Conservation (phyloP, 495 filamentous ascomycete genomes). For the Polyplosphaeria fusca region DNA sequence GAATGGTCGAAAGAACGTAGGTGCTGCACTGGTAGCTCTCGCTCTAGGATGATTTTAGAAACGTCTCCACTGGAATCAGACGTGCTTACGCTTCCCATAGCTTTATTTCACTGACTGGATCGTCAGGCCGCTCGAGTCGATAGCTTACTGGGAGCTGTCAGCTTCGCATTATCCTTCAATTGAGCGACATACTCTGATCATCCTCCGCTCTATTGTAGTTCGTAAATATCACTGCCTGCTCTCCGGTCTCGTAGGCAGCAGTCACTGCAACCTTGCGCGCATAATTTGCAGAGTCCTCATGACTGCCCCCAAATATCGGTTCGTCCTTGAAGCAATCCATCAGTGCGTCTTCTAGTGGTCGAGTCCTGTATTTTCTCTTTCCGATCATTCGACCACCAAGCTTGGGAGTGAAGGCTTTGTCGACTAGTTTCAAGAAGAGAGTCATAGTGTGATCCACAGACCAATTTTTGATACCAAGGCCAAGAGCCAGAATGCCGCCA, state of each 20-base stretch:
- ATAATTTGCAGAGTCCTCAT: slow-evolving; percentile 31
- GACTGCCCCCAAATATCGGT: slow-evolving; percentile 44
- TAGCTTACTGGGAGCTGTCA: slow-evolving; percentile 37
- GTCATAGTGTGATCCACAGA: slow-evolving; percentile 44
- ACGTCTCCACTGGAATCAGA: too few relatives aligned
- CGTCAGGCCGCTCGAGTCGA: slow-evolving; percentile 47
- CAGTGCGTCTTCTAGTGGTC: not conserved
- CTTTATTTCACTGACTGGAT: slow-evolving; percentile 44
- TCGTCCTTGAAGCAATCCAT: not conserved
- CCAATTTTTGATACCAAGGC: slow-evolving; percentile 51
- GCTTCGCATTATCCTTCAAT: too few relatives aligned
- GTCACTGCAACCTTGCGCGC: slow-evolving; percentile 49
- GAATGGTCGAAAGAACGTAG: slow-evolving; percentile 50
- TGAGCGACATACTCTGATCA: not conserved
- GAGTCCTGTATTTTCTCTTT: slow-evolving; percentile 5
- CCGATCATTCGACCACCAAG: too few relatives aligned
- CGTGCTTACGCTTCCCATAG: slow-evolving; percentile 53
- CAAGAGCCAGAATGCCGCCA: slow-evolving; percentile 57
- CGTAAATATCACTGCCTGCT: slow-evolving; percentile 45
- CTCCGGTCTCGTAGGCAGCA: slow-evolving; percentile 41
- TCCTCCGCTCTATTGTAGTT: slow-evolving; percentile 51
- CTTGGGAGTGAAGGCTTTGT: slow-evolving; percentile 43
- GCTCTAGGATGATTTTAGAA: too few relatives aligned
- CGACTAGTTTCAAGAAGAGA: slow-evolving; percentile 42
- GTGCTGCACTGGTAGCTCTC: slow-evolving; percentile 49